phyloP scores from a whole-genome alignment of 2,329 filamentous ascomycete genomes.

The Cercospora sojina region DNA sequence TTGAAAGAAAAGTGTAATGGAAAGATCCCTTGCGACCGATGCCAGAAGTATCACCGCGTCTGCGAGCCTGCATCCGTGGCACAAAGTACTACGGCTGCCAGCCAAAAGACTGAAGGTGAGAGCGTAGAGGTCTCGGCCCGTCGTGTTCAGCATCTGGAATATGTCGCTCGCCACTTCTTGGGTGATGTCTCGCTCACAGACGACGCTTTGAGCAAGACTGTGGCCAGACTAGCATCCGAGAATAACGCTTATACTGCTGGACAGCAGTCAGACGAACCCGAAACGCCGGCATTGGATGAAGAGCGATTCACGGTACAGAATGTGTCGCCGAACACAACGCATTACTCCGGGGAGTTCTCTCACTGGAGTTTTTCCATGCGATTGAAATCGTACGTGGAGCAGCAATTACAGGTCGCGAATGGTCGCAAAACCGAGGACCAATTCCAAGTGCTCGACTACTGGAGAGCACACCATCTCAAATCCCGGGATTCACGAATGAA shows the following conservation, averaged over 20 bases:
- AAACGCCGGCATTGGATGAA: slow-evolving; percentile 38
- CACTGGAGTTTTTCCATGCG: slow-evolving; percentile 48
- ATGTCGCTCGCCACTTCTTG: slow-evolving; percentile 21
- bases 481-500: slow-evolving; percentile 42
- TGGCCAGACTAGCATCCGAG: slow-evolving; percentile 18
- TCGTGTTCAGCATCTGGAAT: slow-evolving; percentile 17
- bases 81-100: background rate
- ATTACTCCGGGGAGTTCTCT: slow-evolving; percentile 49
- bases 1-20: slow-evolving; percentile 28
- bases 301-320: slow-evolving; percentile 23
- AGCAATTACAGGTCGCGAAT: slow-evolving; percentile 34
- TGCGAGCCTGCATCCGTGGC: slow-evolving; percentile 15
- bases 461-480: slow-evolving; percentile 45
- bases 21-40: slow-evolving; percentile 21
- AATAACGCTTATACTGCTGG: slow-evolving; percentile 1
- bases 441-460: slow-evolving; percentile 39
- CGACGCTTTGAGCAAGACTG: slow-evolving; percentile 18
- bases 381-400: slow-evolving; percentile 44
- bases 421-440: slow-evolving; percentile 9
- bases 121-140: background rate
- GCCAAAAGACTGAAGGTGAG: background rate
- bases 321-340: slow-evolving; percentile 16
- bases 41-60: slow-evolving; percentile 8
- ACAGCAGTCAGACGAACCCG: slow-evolving; percentile 28
- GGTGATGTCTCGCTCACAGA: slow-evolving; percentile 17